Evolutionary conservation across 2,329 filamentous ascomycete genomes (phyloP).

Genomic region (Botrytis medusae): DNA sequence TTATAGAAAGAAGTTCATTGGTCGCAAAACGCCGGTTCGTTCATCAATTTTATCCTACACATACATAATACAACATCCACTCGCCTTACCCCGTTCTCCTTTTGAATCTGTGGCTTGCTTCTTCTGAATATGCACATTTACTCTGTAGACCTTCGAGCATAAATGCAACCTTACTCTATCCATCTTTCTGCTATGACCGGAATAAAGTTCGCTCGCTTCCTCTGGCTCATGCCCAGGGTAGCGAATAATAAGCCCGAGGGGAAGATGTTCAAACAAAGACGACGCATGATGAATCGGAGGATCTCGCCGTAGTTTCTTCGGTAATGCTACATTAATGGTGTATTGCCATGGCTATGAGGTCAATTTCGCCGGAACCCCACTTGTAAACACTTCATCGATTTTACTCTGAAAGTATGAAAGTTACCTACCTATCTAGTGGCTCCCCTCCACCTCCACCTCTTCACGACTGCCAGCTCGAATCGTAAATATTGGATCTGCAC

Average conservation of each 20-base stretch:
- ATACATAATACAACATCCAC: background rate
- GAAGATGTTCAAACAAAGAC: background rate
- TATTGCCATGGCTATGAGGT: slow-evolving; percentile 15
- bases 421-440: background rate
- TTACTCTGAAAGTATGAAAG: too few relatives aligned
- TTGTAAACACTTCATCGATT: background rate
- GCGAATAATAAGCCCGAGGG: slow-evolving; percentile 12
- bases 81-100: background rate
- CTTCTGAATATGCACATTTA: background rate
- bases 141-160: background rate
- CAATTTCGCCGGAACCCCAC: slow-evolving; percentile 21
- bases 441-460: background rate
- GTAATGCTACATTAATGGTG: background rate
- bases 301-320: slow-evolving; percentile 22
- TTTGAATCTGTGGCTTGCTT: background rate
- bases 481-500: background rate
- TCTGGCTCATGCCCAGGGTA: slow-evolving; percentile 4
- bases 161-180: background rate
- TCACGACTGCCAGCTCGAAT: background rate
- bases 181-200: background rate
- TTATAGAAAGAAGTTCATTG: background rate
- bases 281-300: slow-evolving; percentile 5
- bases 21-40: background rate
- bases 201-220: slow-evolving; percentile 11
- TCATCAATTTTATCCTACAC: background rate